phyloP scores from a whole-genome alignment of 768 basidiomycete species.

The Panaeolus papilionaceus region DNA sequence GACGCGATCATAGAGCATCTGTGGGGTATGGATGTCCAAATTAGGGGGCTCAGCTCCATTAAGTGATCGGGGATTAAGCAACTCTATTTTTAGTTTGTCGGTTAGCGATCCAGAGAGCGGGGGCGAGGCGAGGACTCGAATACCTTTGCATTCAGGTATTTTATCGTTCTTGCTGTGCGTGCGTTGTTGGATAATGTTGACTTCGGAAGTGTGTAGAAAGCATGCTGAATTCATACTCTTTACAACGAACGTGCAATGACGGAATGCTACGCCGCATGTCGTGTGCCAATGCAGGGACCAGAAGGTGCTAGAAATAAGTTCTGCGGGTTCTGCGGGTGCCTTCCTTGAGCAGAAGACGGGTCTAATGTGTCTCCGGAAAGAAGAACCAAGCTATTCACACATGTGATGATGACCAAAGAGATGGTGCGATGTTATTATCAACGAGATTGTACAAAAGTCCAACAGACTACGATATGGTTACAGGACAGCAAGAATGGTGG shows the following conservation, averaged over 20 bases:
- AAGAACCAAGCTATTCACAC: background rate
- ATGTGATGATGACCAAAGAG: background rate
- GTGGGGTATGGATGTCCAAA: slow-evolving; percentile 32
- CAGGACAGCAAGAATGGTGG: slow-evolving; percentile 7
- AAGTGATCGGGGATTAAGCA: slow-evolving; percentile 10
- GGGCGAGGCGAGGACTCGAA: background rate
- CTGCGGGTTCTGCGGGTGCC: background rate
- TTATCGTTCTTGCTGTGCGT: background rate
- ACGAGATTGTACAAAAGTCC: background rate
- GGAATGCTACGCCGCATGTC: slow-evolving; percentile 10
- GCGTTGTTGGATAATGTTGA: background rate
- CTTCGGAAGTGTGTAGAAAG: background rate
- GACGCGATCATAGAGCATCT: slow-evolving; percentile 19
- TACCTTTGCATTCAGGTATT: background rate
- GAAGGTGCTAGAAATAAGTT: background rate
- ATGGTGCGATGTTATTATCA: background rate
- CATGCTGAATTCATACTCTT: background rate
- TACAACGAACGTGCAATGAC: background rate
- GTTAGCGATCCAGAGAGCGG: background rate
- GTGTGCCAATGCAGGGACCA: background rate
- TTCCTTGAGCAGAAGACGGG: background rate
- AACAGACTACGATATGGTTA: background rate
- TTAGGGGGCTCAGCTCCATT: slow-evolving; percentile 12
- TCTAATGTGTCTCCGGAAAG: background rate
- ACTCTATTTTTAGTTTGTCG: slow-evolving; percentile 11